Evolutionary conservation across 2,329 filamentous ascomycete species (phyloP).

Genomic region (Fusarium burgessii): DNA sequence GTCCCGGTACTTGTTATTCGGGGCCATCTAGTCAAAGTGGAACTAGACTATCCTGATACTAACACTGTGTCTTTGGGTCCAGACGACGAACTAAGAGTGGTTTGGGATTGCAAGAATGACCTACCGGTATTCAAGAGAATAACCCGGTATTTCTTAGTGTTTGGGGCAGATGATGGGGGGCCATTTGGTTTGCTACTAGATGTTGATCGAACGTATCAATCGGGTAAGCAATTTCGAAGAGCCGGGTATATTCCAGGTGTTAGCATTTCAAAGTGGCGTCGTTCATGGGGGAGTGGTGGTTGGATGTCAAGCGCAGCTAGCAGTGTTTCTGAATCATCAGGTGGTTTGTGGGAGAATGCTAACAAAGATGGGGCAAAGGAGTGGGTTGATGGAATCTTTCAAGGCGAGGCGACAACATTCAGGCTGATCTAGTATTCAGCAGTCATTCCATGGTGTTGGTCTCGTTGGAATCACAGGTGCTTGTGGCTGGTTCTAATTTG

Average conservation of each 20-base stretch:
- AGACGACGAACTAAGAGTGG: neutral
- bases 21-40: neutral
- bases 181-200: neutral
- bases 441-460: no score
- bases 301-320: neutral
- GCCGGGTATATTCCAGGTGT: neutral
- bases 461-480: no score
- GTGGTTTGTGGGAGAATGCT: neutral
- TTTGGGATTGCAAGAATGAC: neutral
- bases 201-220: neutral
- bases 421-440: neutral
- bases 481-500: no score
- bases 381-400: neutral
- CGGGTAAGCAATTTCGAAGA: neutral
- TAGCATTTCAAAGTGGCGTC: neutral
- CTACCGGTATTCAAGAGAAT: rapidly evolving
- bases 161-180: neutral
- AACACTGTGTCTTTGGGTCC: neutral
- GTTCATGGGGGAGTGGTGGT: neutral
- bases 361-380: neutral
- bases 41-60: neutral
- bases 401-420: neutral
- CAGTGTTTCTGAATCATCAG: neutral
- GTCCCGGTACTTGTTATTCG: neutral
- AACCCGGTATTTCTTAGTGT: neutral